A percentile compares a stretch with the other conserved stretches of the same genome.
Conservation (phyloP, 345 rosid genomes). For the Euphorbia lathyris region DNA sequence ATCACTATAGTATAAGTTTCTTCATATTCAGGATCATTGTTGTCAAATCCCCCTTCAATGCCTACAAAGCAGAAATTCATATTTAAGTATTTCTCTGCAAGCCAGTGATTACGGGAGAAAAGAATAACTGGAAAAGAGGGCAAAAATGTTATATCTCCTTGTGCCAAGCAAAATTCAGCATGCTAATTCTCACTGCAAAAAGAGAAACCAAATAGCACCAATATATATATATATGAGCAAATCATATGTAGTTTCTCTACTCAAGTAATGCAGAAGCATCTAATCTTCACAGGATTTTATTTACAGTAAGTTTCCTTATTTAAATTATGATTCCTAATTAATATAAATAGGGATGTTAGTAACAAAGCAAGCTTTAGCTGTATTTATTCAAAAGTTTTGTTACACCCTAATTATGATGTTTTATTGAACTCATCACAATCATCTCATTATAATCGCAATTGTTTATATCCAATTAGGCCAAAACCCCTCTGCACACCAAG, state of each 20-base stretch:
- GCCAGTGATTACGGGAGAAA: constrained; percentile 8
- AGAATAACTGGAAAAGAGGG: not conserved
- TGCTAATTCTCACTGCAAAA: not conserved
- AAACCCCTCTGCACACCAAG: not conserved
- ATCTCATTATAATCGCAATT: not conserved
- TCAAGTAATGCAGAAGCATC: not conserved
- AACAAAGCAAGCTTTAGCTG: too few species aligned
- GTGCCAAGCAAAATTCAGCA: not conserved
- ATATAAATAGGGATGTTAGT: not conserved
- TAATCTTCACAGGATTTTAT: not conserved
- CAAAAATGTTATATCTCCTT: not conserved
- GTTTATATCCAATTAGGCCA: too few species aligned
- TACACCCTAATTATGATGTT: too few species aligned
- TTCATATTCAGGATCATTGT: constrained; percentile 77
- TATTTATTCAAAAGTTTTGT: too few species aligned
- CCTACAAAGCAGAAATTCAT: constrained; percentile 43
- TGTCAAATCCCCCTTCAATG: constrained; percentile 92
- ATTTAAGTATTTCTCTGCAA: constrained; percentile 2
- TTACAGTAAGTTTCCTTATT: not conserved
- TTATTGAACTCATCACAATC: not conserved
- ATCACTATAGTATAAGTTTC: constrained; percentile 63
- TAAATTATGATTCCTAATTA: not conserved
- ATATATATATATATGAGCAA: not conserved
- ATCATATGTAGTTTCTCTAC: not conserved
- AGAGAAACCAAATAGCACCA: not conserved